Conservation (phyloP, 805 yeast genomes). For the Pichia nanzhaoensis region DNA sequence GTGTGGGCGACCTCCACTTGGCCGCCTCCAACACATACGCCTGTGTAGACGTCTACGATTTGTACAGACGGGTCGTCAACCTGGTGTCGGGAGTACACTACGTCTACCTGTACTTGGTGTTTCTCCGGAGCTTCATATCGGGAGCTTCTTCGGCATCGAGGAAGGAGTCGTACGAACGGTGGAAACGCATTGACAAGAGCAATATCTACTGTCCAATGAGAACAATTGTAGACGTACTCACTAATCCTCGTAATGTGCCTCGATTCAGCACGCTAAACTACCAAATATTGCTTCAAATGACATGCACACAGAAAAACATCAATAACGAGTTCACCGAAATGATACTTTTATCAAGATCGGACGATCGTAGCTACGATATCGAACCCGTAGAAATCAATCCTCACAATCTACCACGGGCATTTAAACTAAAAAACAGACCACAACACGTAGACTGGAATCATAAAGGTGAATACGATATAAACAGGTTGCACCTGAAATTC, state of each 20-base stretch:
- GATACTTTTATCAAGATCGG: background rate
- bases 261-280: background rate
- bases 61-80: background rate
- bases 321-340: background rate
- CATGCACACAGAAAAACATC: background rate
- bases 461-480: background rate
- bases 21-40: constrained; percentile 1
- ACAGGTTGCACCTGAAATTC: background rate
- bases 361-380: background rate
- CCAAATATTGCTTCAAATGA: background rate
- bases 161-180: background rate
- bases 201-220: background rate
- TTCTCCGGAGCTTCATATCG: background rate
- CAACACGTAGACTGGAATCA: constrained; percentile 1
- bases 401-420: background rate
- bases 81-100: background rate
- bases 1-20: background rate
- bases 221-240: constrained; percentile 1
- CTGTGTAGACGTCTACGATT: background rate
- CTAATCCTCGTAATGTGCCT: background rate
- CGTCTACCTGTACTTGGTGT: background rate
- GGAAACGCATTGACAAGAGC: background rate
- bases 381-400: background rate
- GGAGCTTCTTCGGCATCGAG: background rate
- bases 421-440: constrained; percentile 1